A percentile compares a stretch with the other conserved stretches of the same genome.
phyloP scores from a whole-genome alignment of 768 basidiomycete species.

The Suillus spraguei region DNA sequence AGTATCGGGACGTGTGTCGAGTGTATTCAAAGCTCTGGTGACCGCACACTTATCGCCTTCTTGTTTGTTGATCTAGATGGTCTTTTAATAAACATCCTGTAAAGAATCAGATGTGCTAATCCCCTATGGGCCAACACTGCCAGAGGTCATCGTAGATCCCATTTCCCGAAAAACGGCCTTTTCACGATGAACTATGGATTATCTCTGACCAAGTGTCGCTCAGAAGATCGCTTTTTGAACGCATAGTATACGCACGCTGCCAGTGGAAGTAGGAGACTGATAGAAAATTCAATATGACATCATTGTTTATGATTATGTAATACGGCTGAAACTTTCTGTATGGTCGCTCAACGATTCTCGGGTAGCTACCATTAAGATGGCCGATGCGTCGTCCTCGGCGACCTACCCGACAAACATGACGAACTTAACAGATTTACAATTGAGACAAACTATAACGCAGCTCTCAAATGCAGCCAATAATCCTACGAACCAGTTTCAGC shows the following conservation, averaged over 20 bases:
- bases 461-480: constrained; percentile 40
- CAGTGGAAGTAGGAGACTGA: no score
- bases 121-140: background rate
- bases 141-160: no score
- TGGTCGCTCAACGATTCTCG: background rate
- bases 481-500: constrained; percentile 35
- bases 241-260: background rate
- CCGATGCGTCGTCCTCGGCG: constrained; percentile 31
- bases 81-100: background rate
- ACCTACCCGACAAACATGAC: constrained; percentile 39
- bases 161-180: background rate
- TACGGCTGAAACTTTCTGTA: no score
- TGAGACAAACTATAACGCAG: constrained; percentile 64
- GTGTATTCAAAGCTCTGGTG: background rate
- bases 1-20: background rate
- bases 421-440: constrained; percentile 61
- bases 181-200: no score
- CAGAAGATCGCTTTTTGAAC: background rate
- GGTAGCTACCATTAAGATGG: constrained; percentile 21
- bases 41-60: no score
- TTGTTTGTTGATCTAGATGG: no score
- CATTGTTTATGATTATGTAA: no score
- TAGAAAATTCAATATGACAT: no score
- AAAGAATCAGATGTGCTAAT: background rate
- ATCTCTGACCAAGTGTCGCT: no score